Percentiles rank a stretch among this genome's conserved stretches.
Conservation (phyloP, 495 filamentous ascomycete genomes). For the Aspergillus campestris region DNA sequence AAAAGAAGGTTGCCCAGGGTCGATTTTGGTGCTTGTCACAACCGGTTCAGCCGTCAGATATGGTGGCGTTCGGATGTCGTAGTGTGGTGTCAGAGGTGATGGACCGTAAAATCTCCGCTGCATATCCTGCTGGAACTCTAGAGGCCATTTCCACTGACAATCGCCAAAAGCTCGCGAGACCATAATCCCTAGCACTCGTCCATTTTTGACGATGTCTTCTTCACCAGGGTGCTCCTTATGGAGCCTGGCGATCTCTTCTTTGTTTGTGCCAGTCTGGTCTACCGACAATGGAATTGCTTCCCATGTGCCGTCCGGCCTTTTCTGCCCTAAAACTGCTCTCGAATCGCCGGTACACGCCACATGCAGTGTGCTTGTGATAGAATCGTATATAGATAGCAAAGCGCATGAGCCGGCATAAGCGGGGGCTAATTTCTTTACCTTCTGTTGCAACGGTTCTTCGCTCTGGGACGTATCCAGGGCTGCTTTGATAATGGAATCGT, state of each 20-base stretch:
- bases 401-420: constrained; percentile 53
- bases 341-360: constrained; percentile 55
- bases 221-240: constrained; percentile 51
- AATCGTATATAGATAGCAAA: constrained; percentile 48
- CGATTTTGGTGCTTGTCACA: constrained; percentile 46
- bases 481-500: constrained; percentile 38
- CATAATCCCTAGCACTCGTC: constrained; percentile 47
- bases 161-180: constrained; percentile 59
- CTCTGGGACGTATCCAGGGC: constrained; percentile 22
- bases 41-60: constrained; percentile 60
- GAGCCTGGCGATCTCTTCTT: constrained; percentile 42
- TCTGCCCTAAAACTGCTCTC: constrained; percentile 50
- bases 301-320: constrained; percentile 37
- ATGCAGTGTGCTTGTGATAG: constrained; percentile 35
- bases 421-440: constrained; percentile 29
- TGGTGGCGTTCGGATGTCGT: constrained; percentile 43
- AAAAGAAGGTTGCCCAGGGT: constrained; percentile 41
- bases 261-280: constrained; percentile 52
- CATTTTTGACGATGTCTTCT: constrained; percentile 41
- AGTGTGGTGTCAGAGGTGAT: constrained; percentile 27
- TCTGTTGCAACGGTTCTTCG: constrained; percentile 17
- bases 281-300: constrained; percentile 41
- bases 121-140: constrained; percentile 34
- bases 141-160: constrained; percentile 52
- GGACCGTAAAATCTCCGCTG: constrained; percentile 40